Evolutionary conservation across 345 rosid genomes (phyloP), one percentile per base, ranked within the genome.

Genomic region (Cardamine chenopodiifolia): DNA sequence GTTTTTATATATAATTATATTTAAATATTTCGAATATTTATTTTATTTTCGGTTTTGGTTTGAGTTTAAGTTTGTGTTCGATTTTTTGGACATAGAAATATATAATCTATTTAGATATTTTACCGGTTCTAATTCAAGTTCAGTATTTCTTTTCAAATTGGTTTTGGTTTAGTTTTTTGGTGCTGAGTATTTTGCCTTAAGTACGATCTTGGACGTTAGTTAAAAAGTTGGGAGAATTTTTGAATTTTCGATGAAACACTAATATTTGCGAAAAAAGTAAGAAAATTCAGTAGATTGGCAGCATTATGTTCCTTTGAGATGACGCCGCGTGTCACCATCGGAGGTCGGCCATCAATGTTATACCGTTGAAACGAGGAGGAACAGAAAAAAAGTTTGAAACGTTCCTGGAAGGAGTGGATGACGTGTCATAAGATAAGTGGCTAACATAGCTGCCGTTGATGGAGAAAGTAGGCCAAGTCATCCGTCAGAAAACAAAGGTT

Each of bases 401-500:
- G 76, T 77, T 77, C 35, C 37, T 64, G 37, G 56, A 62, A 56
- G 49, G 14, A 66, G 4, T 6, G 0, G 2, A 23, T 66, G 76
- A 83, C 64, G 77, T 71, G 84, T 72, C 75, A 19, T 2, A 5
- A 3, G 0, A 0, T 6, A 62, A 75, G 53, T 25, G 76, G 82
- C 3, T 6, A 3, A 26, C 31, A 66, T 19, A 5, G 44, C 63
- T 74, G 70, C 75, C 62, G 70, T 56, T 56, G 81, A 79, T 84
- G 28, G 31, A 61, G 49, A 68, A 54, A 66, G 80, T 70, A 61
- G 8, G 68, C 81, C 83, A 77, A 58, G 64, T 77, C 74, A 67
- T 49, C 68, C 2, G 48, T 40, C 18, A 37, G 10, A 37, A 3
- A 3, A 26, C 2, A 25, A 32, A 32, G 47, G 47, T 6, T 15